Conservation (phyloP, 768 basidiomycete genomes). For the Panaeolus cyanescens region DNA sequence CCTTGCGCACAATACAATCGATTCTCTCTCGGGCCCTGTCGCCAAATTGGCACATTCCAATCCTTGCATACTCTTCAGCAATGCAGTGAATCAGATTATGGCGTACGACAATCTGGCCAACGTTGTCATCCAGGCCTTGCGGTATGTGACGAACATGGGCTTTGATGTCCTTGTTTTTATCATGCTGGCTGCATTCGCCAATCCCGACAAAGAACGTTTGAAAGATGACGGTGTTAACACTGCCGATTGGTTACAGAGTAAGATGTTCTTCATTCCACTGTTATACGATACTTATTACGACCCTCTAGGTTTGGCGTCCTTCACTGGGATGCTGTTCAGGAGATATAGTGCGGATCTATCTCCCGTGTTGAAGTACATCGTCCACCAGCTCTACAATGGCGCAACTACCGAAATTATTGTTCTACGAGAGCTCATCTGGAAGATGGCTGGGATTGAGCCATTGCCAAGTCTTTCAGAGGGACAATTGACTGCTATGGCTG, state of each 20-base stretch:
- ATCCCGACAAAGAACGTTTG: slow-evolving; percentile 77
- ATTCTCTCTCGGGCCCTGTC: slow-evolving; percentile 82
- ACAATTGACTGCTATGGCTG: slow-evolving; percentile 89
- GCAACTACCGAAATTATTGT: slow-evolving; percentile 89
- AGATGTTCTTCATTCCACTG: slow-evolving; percentile 30
- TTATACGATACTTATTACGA: slow-evolving; percentile 5
- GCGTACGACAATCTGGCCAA: slow-evolving; percentile 92
- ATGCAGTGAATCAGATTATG: slow-evolving; percentile 92
- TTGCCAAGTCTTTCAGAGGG: slow-evolving; percentile 86
- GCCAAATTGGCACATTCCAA: slow-evolving; percentile 95
- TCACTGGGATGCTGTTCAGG: slow-evolving; percentile 90
- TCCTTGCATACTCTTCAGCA: slow-evolving; percentile 87
- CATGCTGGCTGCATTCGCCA: slow-evolving; percentile 84
- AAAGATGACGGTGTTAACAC: slow-evolving; percentile 93
- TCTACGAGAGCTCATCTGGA: slow-evolving; percentile 89
- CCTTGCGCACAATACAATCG: slow-evolving; percentile 81
- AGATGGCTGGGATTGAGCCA: slow-evolving; percentile 94
- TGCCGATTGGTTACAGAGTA: slow-evolving; percentile 91
- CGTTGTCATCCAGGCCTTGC: slow-evolving; percentile 86
- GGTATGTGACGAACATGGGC: slow-evolving; percentile 90
- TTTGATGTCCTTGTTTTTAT: slow-evolving; percentile 92
- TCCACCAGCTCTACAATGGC: slow-evolving; percentile 83
- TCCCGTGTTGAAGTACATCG: slow-evolving; percentile 85
- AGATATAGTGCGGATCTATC: slow-evolving; percentile 84
- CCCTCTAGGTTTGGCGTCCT: slow-evolving; percentile 79